Conservation (phyloP, 805 yeast genomes). For the Candida pseudoglaebosa region DNA sequence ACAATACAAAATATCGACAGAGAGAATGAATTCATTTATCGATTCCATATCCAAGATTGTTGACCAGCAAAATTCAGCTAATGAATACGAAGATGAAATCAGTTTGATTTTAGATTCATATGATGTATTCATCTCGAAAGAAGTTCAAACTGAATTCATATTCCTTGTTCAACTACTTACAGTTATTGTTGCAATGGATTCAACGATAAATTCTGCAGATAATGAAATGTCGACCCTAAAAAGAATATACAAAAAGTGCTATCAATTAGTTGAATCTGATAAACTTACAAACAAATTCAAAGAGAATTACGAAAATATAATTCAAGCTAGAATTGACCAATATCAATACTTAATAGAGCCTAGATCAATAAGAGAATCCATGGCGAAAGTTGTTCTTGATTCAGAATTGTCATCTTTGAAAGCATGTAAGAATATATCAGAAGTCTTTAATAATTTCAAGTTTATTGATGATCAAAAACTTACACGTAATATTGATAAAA, state of each 20-base stretch:
- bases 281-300: conserved; percentile 41
- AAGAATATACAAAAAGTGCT: conserved; percentile 55
- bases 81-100: conserved; percentile 35
- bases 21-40: conserved; percentile 33
- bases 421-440: conserved; percentile 29
- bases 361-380: conserved; percentile 21
- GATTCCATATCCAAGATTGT: conserved; percentile 21
- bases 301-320: conserved; percentile 26
- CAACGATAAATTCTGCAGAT: conserved; percentile 16
- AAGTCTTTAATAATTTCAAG: conserved; percentile 29
- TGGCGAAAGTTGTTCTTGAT: conserved; percentile 54
- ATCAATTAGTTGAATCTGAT: conserved; percentile 53
- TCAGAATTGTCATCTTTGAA: conserved; percentile 54
- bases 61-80: conserved; percentile 30
- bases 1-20: conserved; percentile 16
- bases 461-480: conserved; percentile 58
- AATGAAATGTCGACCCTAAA: conserved; percentile 33
- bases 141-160: conserved; percentile 54
- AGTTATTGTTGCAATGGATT: conserved; percentile 21
- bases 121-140: conserved; percentile 59
- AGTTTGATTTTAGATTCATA: conserved; percentile 50
- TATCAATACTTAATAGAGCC: conserved; percentile 43
- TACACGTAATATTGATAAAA: conserved; percentile 54
- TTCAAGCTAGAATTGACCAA: conserved; percentile 34
- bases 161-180: conserved; percentile 52